Conservation (phyloP, 768 basidiomycete species). For the Lactarius tabidus region DNA sequence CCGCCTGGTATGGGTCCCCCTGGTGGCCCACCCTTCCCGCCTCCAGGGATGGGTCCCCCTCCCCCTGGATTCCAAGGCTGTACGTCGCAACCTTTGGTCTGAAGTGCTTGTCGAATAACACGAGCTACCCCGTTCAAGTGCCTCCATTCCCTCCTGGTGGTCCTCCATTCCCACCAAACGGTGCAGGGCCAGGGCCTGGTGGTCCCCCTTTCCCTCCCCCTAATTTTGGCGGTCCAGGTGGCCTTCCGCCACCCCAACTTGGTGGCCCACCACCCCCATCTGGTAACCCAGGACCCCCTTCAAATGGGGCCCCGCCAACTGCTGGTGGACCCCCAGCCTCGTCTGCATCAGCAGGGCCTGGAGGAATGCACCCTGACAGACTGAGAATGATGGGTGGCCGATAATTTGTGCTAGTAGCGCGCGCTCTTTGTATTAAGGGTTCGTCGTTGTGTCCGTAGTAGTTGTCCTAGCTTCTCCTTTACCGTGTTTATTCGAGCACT, state of each 20-base stretch:
- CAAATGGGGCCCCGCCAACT: slow-evolving; percentile 6
- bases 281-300: slow-evolving; percentile 11
- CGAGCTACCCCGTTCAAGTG: slow-evolving; percentile 7
- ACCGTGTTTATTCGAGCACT: neutral
- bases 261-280: slow-evolving; percentile 27
- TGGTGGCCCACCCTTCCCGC: slow-evolving; percentile 72
- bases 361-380: slow-evolving; percentile 82
- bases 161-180: slow-evolving; percentile 41
- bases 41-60: slow-evolving; percentile 44
- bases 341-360: slow-evolving; percentile 42
- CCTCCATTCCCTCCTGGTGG: slow-evolving; percentile 48
- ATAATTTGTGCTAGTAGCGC: slow-evolving; percentile 1
- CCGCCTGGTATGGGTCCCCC: slow-evolving; percentile 50
- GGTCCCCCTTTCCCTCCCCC: slow-evolving; percentile 36
- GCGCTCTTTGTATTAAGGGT: neutral
- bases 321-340: slow-evolving; percentile 19
- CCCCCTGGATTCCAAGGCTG: slow-evolving; percentile 46
- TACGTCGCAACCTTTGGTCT: slow-evolving; percentile 29
- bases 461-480: neutral
- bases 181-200: slow-evolving; percentile 8
- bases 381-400: slow-evolving; percentile 64
- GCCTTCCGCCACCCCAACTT: slow-evolving; percentile 19
- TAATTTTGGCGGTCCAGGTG: slow-evolving; percentile 33
- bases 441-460: neutral
- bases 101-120: neutral